A percentile compares a stretch with the other conserved stretches of the same genome.
Conservation (phyloP, 1,284 basidiomycete genomes). For the Marasmius tenuissimus region DNA sequence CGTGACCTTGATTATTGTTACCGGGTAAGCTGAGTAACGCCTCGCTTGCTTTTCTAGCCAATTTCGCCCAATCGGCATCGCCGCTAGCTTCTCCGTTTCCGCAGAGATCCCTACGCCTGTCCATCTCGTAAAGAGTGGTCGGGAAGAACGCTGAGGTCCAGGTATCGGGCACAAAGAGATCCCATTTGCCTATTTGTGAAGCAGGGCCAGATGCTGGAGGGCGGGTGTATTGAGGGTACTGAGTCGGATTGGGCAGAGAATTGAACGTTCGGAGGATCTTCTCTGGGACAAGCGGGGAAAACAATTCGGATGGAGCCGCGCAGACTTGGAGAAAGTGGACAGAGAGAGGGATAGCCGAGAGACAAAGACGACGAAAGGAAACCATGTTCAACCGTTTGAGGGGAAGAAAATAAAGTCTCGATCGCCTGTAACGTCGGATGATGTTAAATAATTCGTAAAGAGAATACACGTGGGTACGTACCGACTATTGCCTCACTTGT, state of each 20-base stretch:
- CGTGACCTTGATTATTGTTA: conserved; percentile 51
- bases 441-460: too few relatives aligned
- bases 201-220: not conserved
- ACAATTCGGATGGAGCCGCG: conserved; percentile 42
- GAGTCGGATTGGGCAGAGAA: conserved; percentile 37
- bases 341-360: not conserved
- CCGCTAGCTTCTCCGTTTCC: conserved; percentile 32
- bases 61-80: conserved; percentile 49
- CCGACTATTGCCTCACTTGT: too few relatives aligned
- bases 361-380: too few relatives aligned
- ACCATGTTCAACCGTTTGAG: too few relatives aligned
- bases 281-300: conserved; percentile 51
- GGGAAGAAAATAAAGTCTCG: not conserved
- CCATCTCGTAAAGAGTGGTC: conserved; percentile 55
- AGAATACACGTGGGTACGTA: too few relatives aligned
- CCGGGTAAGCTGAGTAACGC: conserved; percentile 45
- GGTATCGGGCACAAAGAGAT: conserved; percentile 49
- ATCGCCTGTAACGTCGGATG: too few relatives aligned
- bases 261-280: conserved; percentile 57
- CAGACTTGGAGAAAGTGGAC: not conserved
- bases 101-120: conserved; percentile 51
- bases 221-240: conserved; percentile 60
- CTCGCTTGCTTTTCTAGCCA: conserved; percentile 49
- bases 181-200: conserved; percentile 44
- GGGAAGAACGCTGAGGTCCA: conserved; percentile 77